Evolutionary conservation across 202 grass and related monocot genomes (phyloP).

Genomic region (Schoenoplectus tabernaemontani): DNA sequence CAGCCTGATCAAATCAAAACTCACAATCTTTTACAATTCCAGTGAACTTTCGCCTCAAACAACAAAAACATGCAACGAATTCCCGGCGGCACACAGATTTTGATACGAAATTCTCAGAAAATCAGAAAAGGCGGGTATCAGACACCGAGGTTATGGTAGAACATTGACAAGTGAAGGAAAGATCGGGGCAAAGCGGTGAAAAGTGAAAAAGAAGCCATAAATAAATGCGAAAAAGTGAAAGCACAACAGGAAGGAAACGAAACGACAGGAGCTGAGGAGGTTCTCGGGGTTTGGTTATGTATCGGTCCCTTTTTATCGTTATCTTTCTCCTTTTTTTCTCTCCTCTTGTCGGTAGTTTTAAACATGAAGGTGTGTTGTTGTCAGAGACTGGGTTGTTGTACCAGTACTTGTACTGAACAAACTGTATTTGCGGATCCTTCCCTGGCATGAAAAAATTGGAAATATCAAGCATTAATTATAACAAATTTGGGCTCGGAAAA

Average conservation of each 20-base stretch:
- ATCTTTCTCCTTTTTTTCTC: neutral
- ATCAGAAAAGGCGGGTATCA: neutral
- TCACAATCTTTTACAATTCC: neutral
- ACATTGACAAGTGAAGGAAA: neutral
- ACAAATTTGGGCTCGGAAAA: neutral
- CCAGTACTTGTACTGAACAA: too few relatives aligned
- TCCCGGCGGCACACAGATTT: neutral
- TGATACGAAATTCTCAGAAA: neutral
- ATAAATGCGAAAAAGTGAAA: neutral
- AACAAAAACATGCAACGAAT: neutral
- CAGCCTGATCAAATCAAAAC: neutral
- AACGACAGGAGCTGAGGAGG: neutral
- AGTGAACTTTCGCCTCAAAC: neutral
- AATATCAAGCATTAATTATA: neutral
- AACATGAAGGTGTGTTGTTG: too few relatives aligned
- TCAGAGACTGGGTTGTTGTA: too few relatives aligned
- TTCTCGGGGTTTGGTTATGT: neutral
- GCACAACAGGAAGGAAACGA: neutral
- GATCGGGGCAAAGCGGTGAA: conserved; percentile 10
- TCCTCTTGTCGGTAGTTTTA: too few relatives aligned
- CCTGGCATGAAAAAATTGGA: neutral
- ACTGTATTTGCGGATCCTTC: neutral
- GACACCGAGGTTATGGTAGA: neutral
- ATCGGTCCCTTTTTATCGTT: neutral
- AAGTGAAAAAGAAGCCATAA: neutral